A percentile compares a stretch with the other conserved stretches of the same genome.
Evolutionary conservation across 1,284 basidiomycete genomes (phyloP).

Genomic region (Crepidotus sp.): DNA sequence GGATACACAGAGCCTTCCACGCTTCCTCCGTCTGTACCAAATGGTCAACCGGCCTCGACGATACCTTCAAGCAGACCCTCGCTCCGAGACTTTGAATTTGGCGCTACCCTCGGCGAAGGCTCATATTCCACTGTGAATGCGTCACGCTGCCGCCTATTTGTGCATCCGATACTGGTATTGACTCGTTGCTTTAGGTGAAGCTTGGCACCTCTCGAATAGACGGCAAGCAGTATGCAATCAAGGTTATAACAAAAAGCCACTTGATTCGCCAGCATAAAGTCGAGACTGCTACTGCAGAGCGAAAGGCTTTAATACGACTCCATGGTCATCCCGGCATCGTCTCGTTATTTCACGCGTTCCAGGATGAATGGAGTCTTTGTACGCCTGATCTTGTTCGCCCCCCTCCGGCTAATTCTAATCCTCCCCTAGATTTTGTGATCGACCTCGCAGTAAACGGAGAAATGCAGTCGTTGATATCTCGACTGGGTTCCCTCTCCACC

Average conservation of each 20-base stretch:
- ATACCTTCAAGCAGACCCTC: slow-evolving; percentile 40
- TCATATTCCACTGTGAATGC: slow-evolving; percentile 66
- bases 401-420: neutral
- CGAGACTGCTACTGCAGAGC: slow-evolving; percentile 56
- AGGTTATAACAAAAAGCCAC: slow-evolving; percentile 70
- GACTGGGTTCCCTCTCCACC: slow-evolving; percentile 75
- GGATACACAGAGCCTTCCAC: slow-evolving; percentile 33
- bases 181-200: slow-evolving; percentile 41
- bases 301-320: slow-evolving; percentile 53
- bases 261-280: slow-evolving; percentile 60
- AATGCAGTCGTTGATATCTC: slow-evolving; percentile 71
- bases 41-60: slow-evolving; percentile 26
- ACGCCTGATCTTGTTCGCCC: slow-evolving; percentile 24
- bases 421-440: slow-evolving; percentile 73
- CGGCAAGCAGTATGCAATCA: slow-evolving; percentile 64
- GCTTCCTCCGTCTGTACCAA: slow-evolving; percentile 23
- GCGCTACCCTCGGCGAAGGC: slow-evolving; percentile 65
- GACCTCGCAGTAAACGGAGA: slow-evolving; percentile 89
- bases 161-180: slow-evolving; percentile 7
- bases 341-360: slow-evolving; percentile 74
- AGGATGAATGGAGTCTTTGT: slow-evolving; percentile 81
- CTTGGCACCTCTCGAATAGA: slow-evolving; percentile 46
- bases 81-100: slow-evolving; percentile 61
- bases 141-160: neutral
- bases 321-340: slow-evolving; percentile 80